Evolutionary conservation across 306 rosid genomes (phyloP).

Genomic region (Lathyrus aphaca): DNA sequence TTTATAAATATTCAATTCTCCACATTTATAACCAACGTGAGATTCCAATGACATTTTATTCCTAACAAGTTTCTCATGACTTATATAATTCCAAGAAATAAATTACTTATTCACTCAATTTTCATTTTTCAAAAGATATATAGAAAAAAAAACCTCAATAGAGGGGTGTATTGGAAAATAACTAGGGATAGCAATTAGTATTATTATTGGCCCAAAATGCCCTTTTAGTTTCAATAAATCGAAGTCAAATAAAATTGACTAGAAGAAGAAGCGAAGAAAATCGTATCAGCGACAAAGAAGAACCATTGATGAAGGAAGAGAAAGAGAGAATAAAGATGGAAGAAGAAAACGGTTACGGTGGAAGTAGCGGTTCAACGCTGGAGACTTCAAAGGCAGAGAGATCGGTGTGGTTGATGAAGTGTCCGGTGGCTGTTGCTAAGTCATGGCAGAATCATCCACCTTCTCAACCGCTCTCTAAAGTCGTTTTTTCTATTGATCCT

Average conservation of each 20-base stretch:
- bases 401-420: constrained; percentile 98
- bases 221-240: neutral
- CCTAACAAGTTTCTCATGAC: too few relatives aligned
- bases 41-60: too few relatives aligned
- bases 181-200: too few relatives aligned
- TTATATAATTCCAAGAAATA: too few relatives aligned
- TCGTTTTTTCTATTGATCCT: constrained; percentile 91
- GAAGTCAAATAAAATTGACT: constrained; percentile 26
- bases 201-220: too few relatives aligned
- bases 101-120: too few relatives aligned
- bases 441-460: constrained; percentile 84
- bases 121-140: too few relatives aligned
- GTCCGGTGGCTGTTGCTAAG: constrained; percentile 82
- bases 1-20: too few relatives aligned
- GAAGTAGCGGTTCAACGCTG: constrained; percentile 57
- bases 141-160: too few relatives aligned
- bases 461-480: constrained; percentile 86
- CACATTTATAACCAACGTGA: too few relatives aligned
- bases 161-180: too few relatives aligned
- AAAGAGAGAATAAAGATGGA: constrained; percentile 44
- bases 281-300: too few relatives aligned
- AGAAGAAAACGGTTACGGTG: constrained; percentile 57
- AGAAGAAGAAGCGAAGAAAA: neutral
- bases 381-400: constrained; percentile 81
- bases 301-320: neutral